phyloP scores from a whole-genome alignment of 441 rosid species.

The Erodium texanum region DNA sequence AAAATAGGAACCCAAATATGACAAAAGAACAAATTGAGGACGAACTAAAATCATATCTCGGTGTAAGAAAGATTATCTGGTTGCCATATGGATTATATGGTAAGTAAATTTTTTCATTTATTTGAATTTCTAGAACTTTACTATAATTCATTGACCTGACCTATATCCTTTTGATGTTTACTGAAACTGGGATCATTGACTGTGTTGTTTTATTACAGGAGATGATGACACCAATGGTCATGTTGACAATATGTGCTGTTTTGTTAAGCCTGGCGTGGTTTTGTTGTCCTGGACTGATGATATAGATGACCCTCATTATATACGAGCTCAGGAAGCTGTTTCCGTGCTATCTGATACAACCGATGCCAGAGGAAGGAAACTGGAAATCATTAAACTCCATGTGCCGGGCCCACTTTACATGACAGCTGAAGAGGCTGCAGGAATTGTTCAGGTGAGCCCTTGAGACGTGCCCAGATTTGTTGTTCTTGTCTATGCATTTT shows the following conservation, averaged over 20 bases:
- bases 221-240: conserved; percentile 97
- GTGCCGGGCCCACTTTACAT: conserved; percentile 77
- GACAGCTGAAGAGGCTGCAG: conserved; percentile 79
- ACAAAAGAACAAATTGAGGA: conserved; percentile 63
- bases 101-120: conserved; percentile 19
- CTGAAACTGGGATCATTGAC: neutral
- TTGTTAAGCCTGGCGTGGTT: conserved; percentile 76
- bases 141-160: neutral
- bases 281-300: conserved; percentile 74
- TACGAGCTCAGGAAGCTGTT: conserved; percentile 54
- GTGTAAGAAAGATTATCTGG: conserved; percentile 67
- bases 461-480: neutral
- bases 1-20: conserved; percentile 77
- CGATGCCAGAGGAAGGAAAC: conserved; percentile 64
- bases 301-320: conserved; percentile 57
- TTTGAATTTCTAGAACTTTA: conserved; percentile 5
- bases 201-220: conserved; percentile 41
- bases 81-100: conserved; percentile 76
- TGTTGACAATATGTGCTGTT: conserved; percentile 92
- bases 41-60: conserved; percentile 66
- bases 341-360: conserved; percentile 41
- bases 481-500: conserved; percentile 4
- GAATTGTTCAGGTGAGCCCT: conserved; percentile 51
- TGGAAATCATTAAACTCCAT: conserved; percentile 65
- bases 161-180: neutral